A percentile compares a stretch with the other conserved stretches of the same genome.
Evolutionary conservation across 2,329 filamentous ascomycete genomes (phyloP).

Genomic region (Tolypocladium tropicale): DNA sequence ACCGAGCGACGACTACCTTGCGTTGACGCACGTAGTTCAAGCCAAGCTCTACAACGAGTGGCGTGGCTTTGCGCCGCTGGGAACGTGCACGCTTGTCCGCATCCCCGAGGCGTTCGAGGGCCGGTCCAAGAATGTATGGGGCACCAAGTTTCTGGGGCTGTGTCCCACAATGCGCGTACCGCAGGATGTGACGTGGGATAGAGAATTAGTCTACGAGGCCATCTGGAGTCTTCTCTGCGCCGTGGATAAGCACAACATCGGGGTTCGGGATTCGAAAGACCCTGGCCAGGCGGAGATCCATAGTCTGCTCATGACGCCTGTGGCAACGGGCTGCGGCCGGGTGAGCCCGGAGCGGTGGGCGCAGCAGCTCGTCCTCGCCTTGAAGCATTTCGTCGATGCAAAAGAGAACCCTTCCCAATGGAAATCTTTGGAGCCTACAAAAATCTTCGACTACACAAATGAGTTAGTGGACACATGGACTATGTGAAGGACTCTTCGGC

Average conservation of each 20-base stretch:
- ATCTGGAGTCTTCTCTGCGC: slow-evolving; percentile 40
- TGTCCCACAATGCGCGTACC: slow-evolving; percentile 45
- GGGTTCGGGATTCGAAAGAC: slow-evolving; percentile 3
- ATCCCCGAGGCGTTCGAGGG: slow-evolving; percentile 27
- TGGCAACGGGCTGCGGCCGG: slow-evolving; percentile 36
- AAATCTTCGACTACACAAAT: slow-evolving; percentile 3
- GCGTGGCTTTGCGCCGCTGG: slow-evolving; percentile 39
- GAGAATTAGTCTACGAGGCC: slow-evolving; percentile 43
- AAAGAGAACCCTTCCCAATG: slow-evolving; percentile 30
- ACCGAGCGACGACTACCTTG: slow-evolving; percentile 31
- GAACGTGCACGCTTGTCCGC: slow-evolving; percentile 35
- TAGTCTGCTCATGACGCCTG: slow-evolving; percentile 38
- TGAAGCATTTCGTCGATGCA: slow-evolving; percentile 41
- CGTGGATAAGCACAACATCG: slow-evolving; percentile 35
- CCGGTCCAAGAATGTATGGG: slow-evolving; percentile 25
- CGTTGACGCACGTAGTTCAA: slow-evolving; percentile 36
- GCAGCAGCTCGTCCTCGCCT: slow-evolving; percentile 34
- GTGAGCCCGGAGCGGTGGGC: slow-evolving; percentile 39
- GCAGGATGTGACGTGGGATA: slow-evolving; percentile 32
- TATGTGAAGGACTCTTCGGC: neutral
- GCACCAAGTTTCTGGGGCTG: slow-evolving; percentile 32
- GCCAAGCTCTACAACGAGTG: slow-evolving; percentile 31
- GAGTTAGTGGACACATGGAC: slow-evolving; percentile 4
- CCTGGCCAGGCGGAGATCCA: slow-evolving; percentile 19
- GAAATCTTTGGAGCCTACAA: slow-evolving; percentile 18